A percentile compares a stretch with the other conserved stretches of the same genome.
phyloP scores from a whole-genome alignment of 441 rosid genomes.

The Populus hybrid region DNA sequence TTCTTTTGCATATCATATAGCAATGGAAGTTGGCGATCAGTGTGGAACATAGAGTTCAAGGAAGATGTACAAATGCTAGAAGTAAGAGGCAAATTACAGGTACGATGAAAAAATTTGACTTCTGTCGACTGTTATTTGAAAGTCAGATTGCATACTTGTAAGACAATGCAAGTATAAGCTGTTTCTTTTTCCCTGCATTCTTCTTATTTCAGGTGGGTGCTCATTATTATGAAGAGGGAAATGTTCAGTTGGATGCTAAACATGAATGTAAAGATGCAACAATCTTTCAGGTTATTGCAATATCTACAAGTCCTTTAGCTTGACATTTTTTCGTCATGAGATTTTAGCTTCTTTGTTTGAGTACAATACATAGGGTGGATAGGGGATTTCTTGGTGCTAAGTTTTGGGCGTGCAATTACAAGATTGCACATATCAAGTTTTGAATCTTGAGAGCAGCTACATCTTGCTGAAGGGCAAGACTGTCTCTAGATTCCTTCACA shows the following conservation, averaged over 20 bases:
- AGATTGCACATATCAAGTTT: background rate
- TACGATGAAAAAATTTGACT: conserved; percentile 17
- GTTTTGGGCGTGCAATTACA: background rate
- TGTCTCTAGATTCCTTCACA: background rate
- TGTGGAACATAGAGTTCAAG: conserved; percentile 81
- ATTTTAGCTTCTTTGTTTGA: background rate
- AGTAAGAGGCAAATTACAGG: conserved; percentile 84
- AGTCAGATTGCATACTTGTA: background rate
- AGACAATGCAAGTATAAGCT: too few species aligned
- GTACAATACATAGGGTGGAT: background rate
- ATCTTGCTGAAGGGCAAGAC: background rate
- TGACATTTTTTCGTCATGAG: background rate
- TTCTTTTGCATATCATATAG: conserved; percentile 38
- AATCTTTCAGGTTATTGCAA: conserved; percentile 65
- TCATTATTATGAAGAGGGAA: conserved; percentile 98
- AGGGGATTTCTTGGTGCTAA: background rate
- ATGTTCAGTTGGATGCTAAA: conserved; percentile 92
- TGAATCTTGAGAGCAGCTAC: background rate
- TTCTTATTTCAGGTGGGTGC: conserved; percentile 72
- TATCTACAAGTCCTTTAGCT: conserved; percentile 4
- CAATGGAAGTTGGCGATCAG: conserved; percentile 95
- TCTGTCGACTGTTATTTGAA: background rate
- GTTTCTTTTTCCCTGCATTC: background rate
- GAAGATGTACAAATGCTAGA: conserved; percentile 75
- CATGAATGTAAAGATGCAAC: conserved; percentile 85